Base-by-base conservation (phyloP, 2,329 filamentous ascomycete genomes). In the Orbilia javanica region DNA sequence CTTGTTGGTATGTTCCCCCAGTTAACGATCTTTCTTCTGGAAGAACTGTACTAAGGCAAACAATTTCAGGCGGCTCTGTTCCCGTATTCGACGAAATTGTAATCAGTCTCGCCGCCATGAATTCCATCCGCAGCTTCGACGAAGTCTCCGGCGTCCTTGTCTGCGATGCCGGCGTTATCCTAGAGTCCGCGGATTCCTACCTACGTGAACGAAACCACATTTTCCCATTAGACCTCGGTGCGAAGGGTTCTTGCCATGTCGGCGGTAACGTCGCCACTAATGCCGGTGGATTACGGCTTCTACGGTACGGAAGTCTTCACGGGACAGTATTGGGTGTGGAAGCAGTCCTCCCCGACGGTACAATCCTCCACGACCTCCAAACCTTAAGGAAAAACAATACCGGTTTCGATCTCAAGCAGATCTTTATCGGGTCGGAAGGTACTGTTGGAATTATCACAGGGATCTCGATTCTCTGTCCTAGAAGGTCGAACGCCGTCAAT, bases 61-160 rank as follows among this genome's bases (percentile, higher is more conserved):
- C 52, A 1, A 72, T n/a, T n/a, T n/a, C n/a, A 78, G 74, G 74
- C 73, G 96, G 96, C 60, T 97, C 93, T 0, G 93, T 99, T 29
- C 96, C 96, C 0, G 94, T 99, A 20, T 99, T 98, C 83, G 96
- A 99, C 84, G 96, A 99, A 87, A 97, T 99, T 81, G 92, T 99
- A 82, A 88, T 99, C 86, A 97, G 91, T 85, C 90, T 96, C 84
- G 88, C 89, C 80, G 92, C 93, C 80, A 96, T 99, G 93, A 97
- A 96, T 87, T 86, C 90, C 82, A 94, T 99, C 79, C 89, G 92
- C 82, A 94, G 91, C 2, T 98, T 99, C 82, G 96, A 99, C 84
- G 92, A 96, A 67, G 92, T 96, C 63, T 97, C 93, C 66, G 96
- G 96, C 63, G 91, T 95, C 8, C 86, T 99, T 31, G 94, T 97